Base-by-base conservation (phyloP, 2,329 filamentous ascomycete genomes). In the Tolypocladium sp. region DNA sequence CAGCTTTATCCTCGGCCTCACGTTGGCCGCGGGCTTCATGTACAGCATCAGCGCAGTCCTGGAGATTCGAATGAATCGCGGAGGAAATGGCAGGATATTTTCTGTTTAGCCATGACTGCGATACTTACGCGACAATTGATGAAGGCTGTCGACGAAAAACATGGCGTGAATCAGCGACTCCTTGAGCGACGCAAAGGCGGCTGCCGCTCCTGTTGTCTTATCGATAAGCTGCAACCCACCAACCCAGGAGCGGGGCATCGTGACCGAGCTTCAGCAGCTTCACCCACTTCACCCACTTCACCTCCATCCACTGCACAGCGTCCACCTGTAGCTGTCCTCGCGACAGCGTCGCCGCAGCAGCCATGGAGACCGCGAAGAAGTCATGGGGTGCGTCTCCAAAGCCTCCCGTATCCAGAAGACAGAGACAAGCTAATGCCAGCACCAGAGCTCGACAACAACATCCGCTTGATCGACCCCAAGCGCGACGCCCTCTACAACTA, bases 401-500 rank as follows among this genome's bases (percentile, higher is more conserved):
- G 5, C 12, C 33, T 10, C 9, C 10, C 20, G 1, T 2, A 2
- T n/a, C 4, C 2, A 27, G 5, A 2, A 17, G 9, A 10, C 30
- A 13, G 38, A 58, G 3, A 20, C n/a, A 41, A 27, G 38, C 38
- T 56, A n/a, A 56, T 15, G 10, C 27, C 15, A 17, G 46, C 58
- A 58, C 44, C 61, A 96, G 93, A 96, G 82, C 84, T 94, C 70
- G 91, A 96, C 72, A 96, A 96, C 74, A 86, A 88, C 62, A 79
- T 92, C 75, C 83, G 88, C 71, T 84, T 97, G 62, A 86, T 96
- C 69, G 92, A 99, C 71, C 84, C 90, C 57, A 85, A 85, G 65
- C 90, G 91, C 69, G 94, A 99, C 75, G 91, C 91, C 53, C 90
- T 99, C 67, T 99, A 97, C 80, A 82, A 83, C 69, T 96, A 94